phyloP scores from a whole-genome alignment of 164 flowering plant genomes.

The Liriodendron chinense region DNA sequence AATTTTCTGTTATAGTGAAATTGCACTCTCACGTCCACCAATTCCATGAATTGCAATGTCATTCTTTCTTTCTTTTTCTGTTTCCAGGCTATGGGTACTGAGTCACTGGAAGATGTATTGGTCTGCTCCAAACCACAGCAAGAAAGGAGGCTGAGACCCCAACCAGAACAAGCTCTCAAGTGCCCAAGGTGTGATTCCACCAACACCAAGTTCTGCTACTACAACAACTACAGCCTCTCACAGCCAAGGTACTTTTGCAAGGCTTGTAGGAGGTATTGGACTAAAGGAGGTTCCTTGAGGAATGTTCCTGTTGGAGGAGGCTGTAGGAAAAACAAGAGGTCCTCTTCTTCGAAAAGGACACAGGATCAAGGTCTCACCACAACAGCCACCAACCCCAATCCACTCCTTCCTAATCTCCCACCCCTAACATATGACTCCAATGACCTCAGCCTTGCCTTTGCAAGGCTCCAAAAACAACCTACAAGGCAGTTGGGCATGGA shows the following conservation, averaged over 20 bases:
- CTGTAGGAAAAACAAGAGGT: constrained; percentile 79
- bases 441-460: constrained; percentile 65
- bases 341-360: constrained; percentile 42
- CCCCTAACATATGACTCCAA: constrained; percentile 40
- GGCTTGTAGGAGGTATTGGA: constrained; percentile 91
- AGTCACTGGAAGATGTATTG: constrained; percentile 61
- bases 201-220: constrained; percentile 94
- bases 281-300: constrained; percentile 91
- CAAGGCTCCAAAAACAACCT: constrained; percentile 53
- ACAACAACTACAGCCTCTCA: constrained; percentile 93
- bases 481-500: constrained; percentile 45
- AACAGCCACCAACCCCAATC: constrained; percentile 27
- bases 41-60: too few species aligned
- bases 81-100: constrained; percentile 50
- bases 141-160: constrained; percentile 64
- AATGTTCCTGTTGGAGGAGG: constrained; percentile 99
- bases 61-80: not conserved
- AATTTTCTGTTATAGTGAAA: not conserved
- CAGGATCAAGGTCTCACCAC: constrained; percentile 33
- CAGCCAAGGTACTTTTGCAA: constrained; percentile 98
- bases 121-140: constrained; percentile 49
- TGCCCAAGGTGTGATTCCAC: constrained; percentile 96
- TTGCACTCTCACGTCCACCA: not conserved
- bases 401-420: constrained; percentile 23
- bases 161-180: constrained; percentile 65